Base-by-base conservation (phyloP, 1,284 basidiomycete genomes). In the Macrocystidia cucumis region DNA sequence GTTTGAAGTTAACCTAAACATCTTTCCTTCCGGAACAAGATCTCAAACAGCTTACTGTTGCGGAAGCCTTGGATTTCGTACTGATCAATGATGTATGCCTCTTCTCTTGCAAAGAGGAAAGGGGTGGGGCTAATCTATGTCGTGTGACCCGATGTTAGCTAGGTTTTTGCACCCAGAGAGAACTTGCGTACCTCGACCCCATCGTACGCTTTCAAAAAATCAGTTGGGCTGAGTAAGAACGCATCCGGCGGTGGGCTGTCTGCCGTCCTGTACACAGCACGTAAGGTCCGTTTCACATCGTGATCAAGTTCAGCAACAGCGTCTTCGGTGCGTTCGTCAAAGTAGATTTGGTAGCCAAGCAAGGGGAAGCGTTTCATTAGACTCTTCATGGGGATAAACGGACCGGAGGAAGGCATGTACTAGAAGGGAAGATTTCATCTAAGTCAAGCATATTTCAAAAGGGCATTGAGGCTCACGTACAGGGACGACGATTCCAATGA, bases 71-170 rank as follows among this genome's bases (percentile, higher is more conserved):
- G 74, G 7, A 60, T 58, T 19, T 45, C 48, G 43, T 72, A 83
- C 43, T 77, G 69, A 32, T 76, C 63, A 0, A 81, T 67, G 40
- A 80, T 70, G 47, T 82, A 84, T 40, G 77, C 69, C 46, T 85
- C 82, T 54, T 83, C 76, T 16, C 66, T 62, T 0, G 48, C 31
- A 0, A 64, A 63, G 29, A 82, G 66, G 55, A 75, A 82, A 0
- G 74, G 69, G 33, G 80, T 65, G 0, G 69, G 64, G 3, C 72
- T 65, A 23, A 80, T 76, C 75, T 82, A 39, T 6, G n/a, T n/a
- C n/a, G n/a, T n/a, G n/a, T n/a, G n/a, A n/a, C n/a, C n/a, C n/a
- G n/a, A n/a, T n/a, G n/a, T n/a, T n/a, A n/a, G n/a, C n/a, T n/a
- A n/a, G n/a, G n/a, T n/a, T n/a, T n/a, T n/a, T n/a, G n/a, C n/a